Conservation (phyloP, 768 basidiomycete species). For the Naganishia kalamii region DNA sequence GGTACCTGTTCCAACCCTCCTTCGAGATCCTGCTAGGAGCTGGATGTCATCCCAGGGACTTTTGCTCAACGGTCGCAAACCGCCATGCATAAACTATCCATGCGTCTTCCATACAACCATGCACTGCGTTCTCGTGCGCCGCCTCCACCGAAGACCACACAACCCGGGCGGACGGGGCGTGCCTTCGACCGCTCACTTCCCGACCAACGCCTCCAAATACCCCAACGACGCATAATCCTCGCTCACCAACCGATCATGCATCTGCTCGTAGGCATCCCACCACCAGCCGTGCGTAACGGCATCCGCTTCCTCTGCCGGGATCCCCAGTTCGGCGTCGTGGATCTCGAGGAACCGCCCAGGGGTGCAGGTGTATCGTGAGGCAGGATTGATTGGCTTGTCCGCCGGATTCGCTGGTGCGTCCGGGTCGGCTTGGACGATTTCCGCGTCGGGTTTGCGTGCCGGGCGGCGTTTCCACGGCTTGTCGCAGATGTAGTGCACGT, state of each 20-base stretch:
- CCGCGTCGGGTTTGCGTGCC: not conserved
- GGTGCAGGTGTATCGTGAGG: not conserved
- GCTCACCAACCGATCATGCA: constrained; percentile 30
- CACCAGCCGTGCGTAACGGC: constrained; percentile 41
- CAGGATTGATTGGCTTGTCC: not conserved
- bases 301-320: constrained; percentile 28
- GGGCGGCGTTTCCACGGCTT: constrained; percentile 29
- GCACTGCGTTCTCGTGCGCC: too few relatives aligned
- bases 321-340: constrained; percentile 25
- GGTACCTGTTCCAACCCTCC: too few relatives aligned
- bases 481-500: constrained; percentile 21
- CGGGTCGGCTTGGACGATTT: not conserved
- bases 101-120: too few relatives aligned
- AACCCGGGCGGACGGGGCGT: too few relatives aligned
- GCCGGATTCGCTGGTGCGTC: constrained; percentile 16
- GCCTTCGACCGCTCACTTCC: not conserved
- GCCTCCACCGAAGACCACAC: too few relatives aligned
- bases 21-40: too few relatives aligned
- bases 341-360: constrained; percentile 33
- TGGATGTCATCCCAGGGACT: too few relatives aligned
- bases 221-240: constrained; percentile 4
- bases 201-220: constrained; percentile 21
- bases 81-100: too few relatives aligned
- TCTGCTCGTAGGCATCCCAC: constrained; percentile 41
- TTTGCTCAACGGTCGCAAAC: too few relatives aligned